Base-by-base conservation (phyloP, 2,329 filamentous ascomycete species). In the Botrytis hyacinthi region DNA sequence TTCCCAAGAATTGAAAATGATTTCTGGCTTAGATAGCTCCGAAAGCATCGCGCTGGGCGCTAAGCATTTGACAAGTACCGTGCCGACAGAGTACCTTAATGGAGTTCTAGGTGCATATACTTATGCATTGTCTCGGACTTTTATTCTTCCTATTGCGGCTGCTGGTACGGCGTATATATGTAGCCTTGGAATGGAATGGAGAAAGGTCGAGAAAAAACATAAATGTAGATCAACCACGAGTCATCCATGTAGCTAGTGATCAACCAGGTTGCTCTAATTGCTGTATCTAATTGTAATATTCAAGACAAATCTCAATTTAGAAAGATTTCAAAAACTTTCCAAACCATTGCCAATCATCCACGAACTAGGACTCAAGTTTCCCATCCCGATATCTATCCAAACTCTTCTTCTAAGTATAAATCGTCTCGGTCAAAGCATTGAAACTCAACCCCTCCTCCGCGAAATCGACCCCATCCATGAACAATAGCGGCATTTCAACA, bases 401-500 rank as follows among this genome's bases (percentile, higher is more conserved):
- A 67, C 1, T 18, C 7, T 22, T 14, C 29, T 10, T 78, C 8
- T 61, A 81, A 44, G 92, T 94, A 82, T 94, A 94, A 54, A 94
- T 83, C 79, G 90, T 89, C 79, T 92, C 88, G 1, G 92, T 94
- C 78, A 94, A 82, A 40, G 87, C 86, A 83, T 95, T 94, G 76
- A 94, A 83, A 35, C 87, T 86, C 79, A 97, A 78, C 0, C 94
- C 94, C 78, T 94, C 89, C 86, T 94, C 91, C 6, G 95, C 95
- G 81, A 98, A 91, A 81, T 98, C 94, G 14, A 89, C 88, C 48
- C 94, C 92, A 78, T 92, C 91, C 81, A 97, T 84, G 84, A 98
- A 98, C 77, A 93, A 86, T 78, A 98, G 85, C 42, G 94, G 94
- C 95, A 98, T 98, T 85, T 97, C 93, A 12, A 98, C 92, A 63